A percentile compares a stretch with the other conserved stretches of the same genome.
phyloP scores from a whole-genome alignment of 208 protist species.

The Vickermania spadyakhi region DNA sequence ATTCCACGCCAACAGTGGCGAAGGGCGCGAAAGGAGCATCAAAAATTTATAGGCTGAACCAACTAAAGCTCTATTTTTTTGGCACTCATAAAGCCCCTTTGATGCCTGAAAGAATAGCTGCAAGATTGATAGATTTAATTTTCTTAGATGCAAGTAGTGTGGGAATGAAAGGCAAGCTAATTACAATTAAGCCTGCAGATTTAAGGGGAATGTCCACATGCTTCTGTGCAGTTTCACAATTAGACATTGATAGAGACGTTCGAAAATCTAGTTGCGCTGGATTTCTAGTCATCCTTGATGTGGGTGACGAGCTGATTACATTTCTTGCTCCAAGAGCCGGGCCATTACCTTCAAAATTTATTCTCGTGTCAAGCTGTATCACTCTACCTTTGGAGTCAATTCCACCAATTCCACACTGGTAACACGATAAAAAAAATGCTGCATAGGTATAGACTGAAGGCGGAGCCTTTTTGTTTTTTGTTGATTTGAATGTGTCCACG shows the following conservation, averaged over 20 bases:
- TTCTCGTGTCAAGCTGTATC: constrained; percentile 67
- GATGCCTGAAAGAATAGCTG: constrained; percentile 39
- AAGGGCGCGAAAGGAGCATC: constrained; percentile 14
- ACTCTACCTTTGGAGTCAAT: constrained; percentile 37
- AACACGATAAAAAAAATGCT: no score
- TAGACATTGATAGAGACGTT: constrained; percentile 41
- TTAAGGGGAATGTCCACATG: constrained; percentile 24
- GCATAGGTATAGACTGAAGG: no score
- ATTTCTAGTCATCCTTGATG: constrained; percentile 67
- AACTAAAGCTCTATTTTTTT: constrained; percentile 55
- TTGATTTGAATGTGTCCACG: no score
- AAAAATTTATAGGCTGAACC: constrained; percentile 17
- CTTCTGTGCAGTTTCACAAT: constrained; percentile 55
- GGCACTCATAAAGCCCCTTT: constrained; percentile 53
- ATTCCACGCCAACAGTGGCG: constrained; percentile 19
- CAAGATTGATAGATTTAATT: constrained; percentile 42
- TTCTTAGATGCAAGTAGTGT: constrained; percentile 60
- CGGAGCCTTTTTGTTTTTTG: no score
- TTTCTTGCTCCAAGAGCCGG: constrained; percentile 62
- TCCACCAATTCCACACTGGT: constrained; percentile 36
- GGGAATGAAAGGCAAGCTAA: no score
- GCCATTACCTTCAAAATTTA: constrained; percentile 51
- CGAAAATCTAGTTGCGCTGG: constrained; percentile 64
- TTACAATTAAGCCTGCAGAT: constrained; percentile 35
- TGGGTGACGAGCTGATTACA: constrained; percentile 60